Base-by-base conservation (phyloP, 139 green algal genomes). In the Cymbomonas tetramitiformis region DNA sequence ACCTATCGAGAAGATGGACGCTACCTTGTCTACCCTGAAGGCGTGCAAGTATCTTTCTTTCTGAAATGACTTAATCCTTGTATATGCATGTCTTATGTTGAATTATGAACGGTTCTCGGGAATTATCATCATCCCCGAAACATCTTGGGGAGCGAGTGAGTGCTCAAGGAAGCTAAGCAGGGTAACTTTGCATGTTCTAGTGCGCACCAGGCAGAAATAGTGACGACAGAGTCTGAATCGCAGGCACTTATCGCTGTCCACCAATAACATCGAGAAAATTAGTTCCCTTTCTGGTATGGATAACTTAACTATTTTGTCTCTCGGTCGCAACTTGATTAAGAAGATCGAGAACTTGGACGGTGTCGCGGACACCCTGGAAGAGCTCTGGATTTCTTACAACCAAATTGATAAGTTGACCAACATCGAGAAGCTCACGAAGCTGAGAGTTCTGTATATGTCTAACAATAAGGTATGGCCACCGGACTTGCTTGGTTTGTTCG, bases 371-470 rank as follows among this genome's bases (percentile, higher is more conserved):
- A 94, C 84, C 1, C 69, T 96, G 33, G 71, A 88, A 48, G 78
- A 96, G 77, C 77, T 96, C 12, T 96, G 88, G 87, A 68, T 94
- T 21, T 88, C 76, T 0, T 94, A 95, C 77, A 96, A 96, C 68
- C 39, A 73, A 1, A 70, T 96, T n/a, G 78, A 89, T 15, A 83
- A 73, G 38, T 71, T 96, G 72, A 67, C 52, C 0, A 80, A 82
- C 32, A 67, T 89, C 6, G 87, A 96, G 40, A 86, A 87, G 68
- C 80, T 87, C 29, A 30, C 26, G 6, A 79, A 84, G 36, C 71
- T 96, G 41, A 61, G 67, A 3, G 82, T 94, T 30, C 71, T 96
- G 31, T 88, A 78, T 68, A 57, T 84, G 30, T 82, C 69, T 23
- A 95, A 96, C 77, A 96, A 96, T 70, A 85, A 84, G 43, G 36